These are phyloP conservation scores for Pisolithus tinctorius DNA, from an alignment of 768 basidiomycete genomes.

Conservation along the genomic window DNA sequence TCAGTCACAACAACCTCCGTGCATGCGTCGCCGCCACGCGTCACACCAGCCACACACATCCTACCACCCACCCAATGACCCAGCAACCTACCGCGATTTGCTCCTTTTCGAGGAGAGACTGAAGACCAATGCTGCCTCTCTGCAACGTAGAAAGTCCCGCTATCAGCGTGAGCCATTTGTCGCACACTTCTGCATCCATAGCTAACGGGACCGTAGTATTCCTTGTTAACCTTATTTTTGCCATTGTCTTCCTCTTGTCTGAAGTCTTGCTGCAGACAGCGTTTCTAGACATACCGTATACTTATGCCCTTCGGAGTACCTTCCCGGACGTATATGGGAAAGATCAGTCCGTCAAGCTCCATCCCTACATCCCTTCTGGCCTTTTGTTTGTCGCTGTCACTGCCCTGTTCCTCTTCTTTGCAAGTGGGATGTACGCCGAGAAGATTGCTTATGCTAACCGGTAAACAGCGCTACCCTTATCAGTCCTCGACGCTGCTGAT, in stretches of 20 bases:
- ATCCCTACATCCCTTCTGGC: slow-evolving; percentile 73
- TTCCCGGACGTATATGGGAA: slow-evolving; percentile 47
- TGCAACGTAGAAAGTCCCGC: slow-evolving; percentile 72
- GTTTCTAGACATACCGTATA: slow-evolving; percentile 58
- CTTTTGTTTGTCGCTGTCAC: slow-evolving; percentile 84
- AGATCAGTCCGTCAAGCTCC: slow-evolving; percentile 38
- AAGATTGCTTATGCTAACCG: slow-evolving; percentile 95
- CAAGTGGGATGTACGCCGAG: slow-evolving; percentile 92
- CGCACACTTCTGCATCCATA: slow-evolving; percentile 13
- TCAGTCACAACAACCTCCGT: slow-evolving; percentile 1
- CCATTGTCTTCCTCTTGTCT: slow-evolving; percentile 64
- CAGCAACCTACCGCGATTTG: slow-evolving; percentile 78
- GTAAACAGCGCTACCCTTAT: slow-evolving; percentile 40
- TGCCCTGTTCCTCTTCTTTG: slow-evolving; percentile 90
- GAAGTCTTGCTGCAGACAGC: slow-evolving; percentile 70
- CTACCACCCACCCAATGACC: slow-evolving; percentile 64
- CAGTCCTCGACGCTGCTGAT: slow-evolving; percentile 11
- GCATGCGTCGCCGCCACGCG: slow-evolving; percentile 20
- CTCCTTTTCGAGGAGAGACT: slow-evolving; percentile 94
- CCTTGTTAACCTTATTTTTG: slow-evolving; percentile 57
- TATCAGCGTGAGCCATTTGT: slow-evolving; percentile 61
- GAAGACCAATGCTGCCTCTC: slow-evolving; percentile 81
- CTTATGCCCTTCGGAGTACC: slow-evolving; percentile 38
- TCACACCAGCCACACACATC: slow-evolving; percentile 26
- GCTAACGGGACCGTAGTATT: slow-evolving; percentile 49